These are phyloP conservation scores for Cystobasidium tubakii DNA, from an alignment of 768 basidiomycete species.

Conservation along the genomic window DNA sequence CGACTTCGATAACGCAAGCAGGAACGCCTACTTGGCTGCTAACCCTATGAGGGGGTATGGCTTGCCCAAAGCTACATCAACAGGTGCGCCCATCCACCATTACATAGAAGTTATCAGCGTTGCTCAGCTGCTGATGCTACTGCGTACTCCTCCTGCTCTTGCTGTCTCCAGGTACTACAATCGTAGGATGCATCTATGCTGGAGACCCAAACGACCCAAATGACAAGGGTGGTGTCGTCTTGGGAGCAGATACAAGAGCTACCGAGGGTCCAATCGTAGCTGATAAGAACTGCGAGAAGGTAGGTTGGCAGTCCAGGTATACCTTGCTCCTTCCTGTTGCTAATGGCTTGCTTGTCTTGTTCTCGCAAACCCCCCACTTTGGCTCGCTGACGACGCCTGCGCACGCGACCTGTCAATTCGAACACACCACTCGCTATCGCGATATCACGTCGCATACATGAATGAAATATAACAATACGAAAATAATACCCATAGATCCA, in stretches of 20 bases:
- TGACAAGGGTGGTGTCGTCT: constrained; percentile 89
- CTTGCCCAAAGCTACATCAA: constrained; percentile 51
- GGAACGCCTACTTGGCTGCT: constrained; percentile 41
- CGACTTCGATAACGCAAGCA: constrained; percentile 42
- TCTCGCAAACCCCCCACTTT: background rate
- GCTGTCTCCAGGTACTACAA: constrained; percentile 63
- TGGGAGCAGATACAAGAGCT: constrained; percentile 94
- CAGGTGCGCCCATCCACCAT: constrained; percentile 36
- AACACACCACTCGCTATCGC: too few relatives aligned
- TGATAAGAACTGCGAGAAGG: constrained; percentile 99
- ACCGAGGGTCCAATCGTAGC: constrained; percentile 91
- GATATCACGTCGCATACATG: background rate
- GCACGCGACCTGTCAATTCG: background rate
- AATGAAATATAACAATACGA: background rate
- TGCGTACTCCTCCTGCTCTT: background rate
- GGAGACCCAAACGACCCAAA: constrained; percentile 88
- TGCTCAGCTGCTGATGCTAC: background rate
- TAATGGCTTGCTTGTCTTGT: background rate
- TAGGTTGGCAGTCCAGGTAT: constrained; percentile 47
- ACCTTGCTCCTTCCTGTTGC: background rate
- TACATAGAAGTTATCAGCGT: background rate
- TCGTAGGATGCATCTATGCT: constrained; percentile 82
- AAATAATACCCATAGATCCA: constrained; percentile 64
- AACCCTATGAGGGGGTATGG: constrained; percentile 17
- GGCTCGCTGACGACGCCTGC: constrained; percentile 8